A percentile compares a stretch with the other conserved stretches of the same genome.
Evolutionary conservation across 306 rosid species (phyloP).

Genomic region (Cicer judaicum): DNA sequence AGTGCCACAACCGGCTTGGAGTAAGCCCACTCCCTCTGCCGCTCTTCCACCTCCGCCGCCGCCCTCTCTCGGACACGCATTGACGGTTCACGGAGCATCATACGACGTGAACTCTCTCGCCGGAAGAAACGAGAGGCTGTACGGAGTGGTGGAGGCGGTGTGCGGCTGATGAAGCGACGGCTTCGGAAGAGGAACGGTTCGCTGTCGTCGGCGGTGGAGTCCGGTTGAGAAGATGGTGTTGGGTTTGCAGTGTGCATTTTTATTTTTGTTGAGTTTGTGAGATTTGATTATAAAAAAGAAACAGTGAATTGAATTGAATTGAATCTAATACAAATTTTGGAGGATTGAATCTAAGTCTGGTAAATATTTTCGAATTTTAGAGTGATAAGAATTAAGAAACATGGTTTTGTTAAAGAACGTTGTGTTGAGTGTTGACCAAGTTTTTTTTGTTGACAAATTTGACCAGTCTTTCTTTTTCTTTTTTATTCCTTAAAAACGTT

Average conservation of each 20-base stretch:
- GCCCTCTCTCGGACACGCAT: constrained; percentile 80
- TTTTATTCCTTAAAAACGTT: too few species aligned
- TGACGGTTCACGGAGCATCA: constrained; percentile 80
- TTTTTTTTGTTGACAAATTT: too few species aligned
- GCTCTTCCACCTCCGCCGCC: constrained; percentile 83
- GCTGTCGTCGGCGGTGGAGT: constrained; percentile 52
- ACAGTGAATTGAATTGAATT: background rate
- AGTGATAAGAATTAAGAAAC: background rate
- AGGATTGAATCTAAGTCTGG: background rate
- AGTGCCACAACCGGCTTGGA: constrained; percentile 70
- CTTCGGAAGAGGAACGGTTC: constrained; percentile 66
- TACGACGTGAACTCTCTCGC: constrained; percentile 67
- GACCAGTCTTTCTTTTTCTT: too few species aligned
- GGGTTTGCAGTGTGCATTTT: constrained; percentile 56
- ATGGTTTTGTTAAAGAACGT: too few species aligned
- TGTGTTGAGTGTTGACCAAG: too few species aligned
- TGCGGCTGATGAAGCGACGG: constrained; percentile 56
- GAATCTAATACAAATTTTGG: background rate
- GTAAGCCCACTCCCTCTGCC: constrained; percentile 77
- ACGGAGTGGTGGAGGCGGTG: constrained; percentile 59
- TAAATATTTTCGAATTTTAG: background rate
- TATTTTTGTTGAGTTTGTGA: background rate
- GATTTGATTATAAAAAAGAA: background rate
- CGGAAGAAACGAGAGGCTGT: constrained; percentile 67
- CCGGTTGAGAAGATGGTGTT: constrained; percentile 41